Evolutionary conservation across 176 grass and related monocot species (phyloP).

Genomic region (Puccinellia tenuiflora): DNA sequence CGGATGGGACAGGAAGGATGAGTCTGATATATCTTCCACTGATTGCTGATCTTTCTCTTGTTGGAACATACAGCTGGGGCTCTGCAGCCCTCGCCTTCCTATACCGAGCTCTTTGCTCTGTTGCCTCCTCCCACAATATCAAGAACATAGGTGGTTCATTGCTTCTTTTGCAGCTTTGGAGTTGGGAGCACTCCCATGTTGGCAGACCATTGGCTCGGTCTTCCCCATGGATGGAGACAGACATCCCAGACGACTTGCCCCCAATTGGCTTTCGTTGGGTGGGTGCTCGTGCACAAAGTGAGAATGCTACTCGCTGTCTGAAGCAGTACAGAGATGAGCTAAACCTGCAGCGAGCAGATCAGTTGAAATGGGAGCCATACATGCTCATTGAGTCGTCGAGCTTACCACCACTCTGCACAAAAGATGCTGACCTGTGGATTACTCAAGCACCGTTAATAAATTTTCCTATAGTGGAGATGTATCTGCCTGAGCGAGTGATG

Average conservation of each 20-base stretch:
- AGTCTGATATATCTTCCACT: conserved; percentile 56
- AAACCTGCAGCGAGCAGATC: conserved; percentile 48
- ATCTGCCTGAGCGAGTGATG: conserved; percentile 65
- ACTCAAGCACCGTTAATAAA: conserved; percentile 58
- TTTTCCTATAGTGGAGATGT: conserved; percentile 68
- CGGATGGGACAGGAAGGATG: conserved; percentile 54
- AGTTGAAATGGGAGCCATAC: conserved; percentile 63
- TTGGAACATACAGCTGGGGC: conserved; percentile 53
- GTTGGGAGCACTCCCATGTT: conserved; percentile 64
- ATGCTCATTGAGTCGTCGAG: conserved; percentile 30
- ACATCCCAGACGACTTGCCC: conserved; percentile 26
- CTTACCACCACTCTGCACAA: conserved; percentile 46
- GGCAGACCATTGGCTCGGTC: conserved; percentile 46
- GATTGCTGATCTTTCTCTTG: conserved; percentile 52
- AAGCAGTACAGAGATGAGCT: conserved; percentile 61
- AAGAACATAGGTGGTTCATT: conserved; percentile 60
- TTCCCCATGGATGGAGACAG: conserved; percentile 7
- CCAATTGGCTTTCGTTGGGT: conserved; percentile 59
- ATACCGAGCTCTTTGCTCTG: conserved; percentile 64
- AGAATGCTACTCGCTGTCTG: conserved; percentile 52
- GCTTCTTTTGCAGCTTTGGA: conserved; percentile 70
- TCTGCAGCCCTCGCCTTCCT: conserved; percentile 48
- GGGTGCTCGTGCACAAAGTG: conserved; percentile 45
- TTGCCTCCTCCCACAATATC: conserved; percentile 51
- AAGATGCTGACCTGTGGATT: conserved; percentile 51